Base-by-base conservation (phyloP, 257 asterid species). In the Oldenlandia corymbosa region DNA sequence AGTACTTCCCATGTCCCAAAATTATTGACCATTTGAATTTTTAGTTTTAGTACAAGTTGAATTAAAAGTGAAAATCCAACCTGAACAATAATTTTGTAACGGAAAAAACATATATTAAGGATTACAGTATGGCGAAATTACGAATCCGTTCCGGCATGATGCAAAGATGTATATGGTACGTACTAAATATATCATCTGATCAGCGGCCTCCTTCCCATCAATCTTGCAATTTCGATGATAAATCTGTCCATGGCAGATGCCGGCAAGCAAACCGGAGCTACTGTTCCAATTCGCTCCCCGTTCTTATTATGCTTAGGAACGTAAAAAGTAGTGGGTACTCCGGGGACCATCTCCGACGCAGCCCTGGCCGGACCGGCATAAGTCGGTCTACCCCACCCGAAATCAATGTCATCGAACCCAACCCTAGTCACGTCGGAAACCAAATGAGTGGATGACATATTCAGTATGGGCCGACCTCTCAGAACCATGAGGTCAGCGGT, bases 321-420 rank as follows among this genome's bases (percentile, higher is more conserved):
- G 64, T 68, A 76, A 61, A 78, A 87, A 48, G 85, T 78, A 1
- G 79, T 73, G n/a, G n/a, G n/a, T 10, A 77, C 58, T 0, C 86
- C 81, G 0, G 90, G 92, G n/a, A 79, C 63, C 10, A 74, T 71
- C 9, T 78, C 88, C 1, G 76, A 76, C 1, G 87, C 93, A 13
- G 80, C 92, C 62, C 70, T 76, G 0, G 88, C 88, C 17, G 78
- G 76, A 0, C 91, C 92, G 8, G 83, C 84, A 36, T 78, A 84
- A 6, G 31, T 78, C 0, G 87, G 60, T 52, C 63, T 79, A 0
- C 92, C 95, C 95, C 91, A 86, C 32, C 90, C 95, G 23, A 82
- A 79, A 20, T 87, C 88, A 43, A 84, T 78, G 4, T 79, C 83
- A 0, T 59, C 81, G 1, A 80, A 80, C 0, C 88, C 87, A 4